Conservation (phyloP, 352 stramenopile genomes). For the Phytophthora palmivora region DNA sequence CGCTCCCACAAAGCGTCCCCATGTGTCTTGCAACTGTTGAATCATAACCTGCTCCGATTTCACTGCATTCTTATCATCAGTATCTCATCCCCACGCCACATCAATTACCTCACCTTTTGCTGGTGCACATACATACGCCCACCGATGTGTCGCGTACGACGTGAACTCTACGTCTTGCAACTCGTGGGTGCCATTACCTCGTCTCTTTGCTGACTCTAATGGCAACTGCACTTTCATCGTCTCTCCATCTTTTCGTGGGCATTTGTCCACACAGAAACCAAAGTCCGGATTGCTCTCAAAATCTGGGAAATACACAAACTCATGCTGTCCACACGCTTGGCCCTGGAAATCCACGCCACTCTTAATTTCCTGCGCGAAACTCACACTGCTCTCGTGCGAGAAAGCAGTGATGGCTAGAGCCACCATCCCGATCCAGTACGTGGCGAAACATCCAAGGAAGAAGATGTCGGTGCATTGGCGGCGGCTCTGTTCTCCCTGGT, state of each 20-base stretch:
- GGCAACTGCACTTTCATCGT: constrained; percentile 57
- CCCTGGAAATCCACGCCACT: constrained; percentile 82
- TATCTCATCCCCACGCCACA: background rate
- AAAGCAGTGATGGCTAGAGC: constrained; percentile 72
- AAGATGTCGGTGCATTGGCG: constrained; percentile 68
- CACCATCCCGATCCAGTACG: constrained; percentile 85
- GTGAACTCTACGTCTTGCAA: constrained; percentile 59
- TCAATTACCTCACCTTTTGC: constrained; percentile 47
- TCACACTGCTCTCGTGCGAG: constrained; percentile 66
- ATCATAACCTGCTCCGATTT: constrained; percentile 65
- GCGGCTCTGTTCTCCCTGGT: constrained; percentile 39
- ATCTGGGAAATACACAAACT: constrained; percentile 83
- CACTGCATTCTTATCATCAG: constrained; percentile 37
- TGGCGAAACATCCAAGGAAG: constrained; percentile 55
- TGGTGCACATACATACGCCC: constrained; percentile 74
- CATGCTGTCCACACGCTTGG: constrained; percentile 49
- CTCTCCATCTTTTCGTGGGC: constrained; percentile 50
- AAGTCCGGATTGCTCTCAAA: constrained; percentile 76
- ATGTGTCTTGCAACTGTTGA: constrained; percentile 71
- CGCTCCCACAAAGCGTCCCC: constrained; percentile 79
- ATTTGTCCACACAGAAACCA: constrained; percentile 74
- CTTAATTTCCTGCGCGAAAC: constrained; percentile 82
- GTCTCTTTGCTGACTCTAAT: constrained; percentile 35
- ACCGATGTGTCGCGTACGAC: constrained; percentile 71
- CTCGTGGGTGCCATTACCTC: constrained; percentile 42